These are phyloP conservation scores for Helichrysum umbraculigerum DNA, from an alignment of 129 eudicot species.

Conservation along the genomic window DNA sequence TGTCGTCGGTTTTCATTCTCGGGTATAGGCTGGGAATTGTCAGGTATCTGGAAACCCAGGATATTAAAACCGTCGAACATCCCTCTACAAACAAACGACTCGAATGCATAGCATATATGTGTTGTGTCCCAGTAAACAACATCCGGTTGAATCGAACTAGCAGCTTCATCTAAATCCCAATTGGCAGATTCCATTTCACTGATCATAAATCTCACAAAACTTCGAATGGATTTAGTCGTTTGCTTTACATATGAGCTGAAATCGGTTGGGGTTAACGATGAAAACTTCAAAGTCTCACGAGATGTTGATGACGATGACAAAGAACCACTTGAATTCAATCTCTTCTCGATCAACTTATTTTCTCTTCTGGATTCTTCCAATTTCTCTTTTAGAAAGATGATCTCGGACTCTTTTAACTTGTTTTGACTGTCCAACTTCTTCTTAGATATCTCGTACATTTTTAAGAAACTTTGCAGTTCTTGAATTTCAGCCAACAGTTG, in stretches of 20 bases:
- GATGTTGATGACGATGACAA: slow-evolving; percentile 27
- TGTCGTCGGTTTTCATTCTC: slow-evolving; percentile 9
- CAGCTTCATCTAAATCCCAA: slow-evolving; percentile 86
- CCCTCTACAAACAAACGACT: slow-evolving; percentile 70
- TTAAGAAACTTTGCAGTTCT: slow-evolving; percentile 63
- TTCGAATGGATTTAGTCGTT: slow-evolving; percentile 55
- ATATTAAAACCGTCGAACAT: slow-evolving; percentile 72
- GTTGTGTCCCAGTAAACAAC: slow-evolving; percentile 56
- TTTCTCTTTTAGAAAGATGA: slow-evolving; percentile 71
- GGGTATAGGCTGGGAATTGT: slow-evolving; percentile 16
- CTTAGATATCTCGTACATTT: slow-evolving; percentile 53
- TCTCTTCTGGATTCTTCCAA: slow-evolving; percentile 61
- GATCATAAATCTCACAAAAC: slow-evolving; percentile 58
- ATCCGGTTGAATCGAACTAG: slow-evolving; percentile 59
- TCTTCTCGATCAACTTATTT: slow-evolving; percentile 60
- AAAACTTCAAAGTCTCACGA: slow-evolving; percentile 40
- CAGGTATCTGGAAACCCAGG: slow-evolving; percentile 44
- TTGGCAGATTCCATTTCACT: slow-evolving; percentile 75
- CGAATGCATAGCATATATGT: slow-evolving; percentile 73
- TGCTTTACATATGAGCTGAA: slow-evolving; percentile 53
- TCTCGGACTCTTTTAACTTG: slow-evolving; percentile 80
- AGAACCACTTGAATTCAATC: slow-evolving; percentile 72
- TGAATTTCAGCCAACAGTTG: slow-evolving; percentile 57
- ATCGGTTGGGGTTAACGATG: slow-evolving; percentile 48
- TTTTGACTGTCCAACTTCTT: slow-evolving; percentile 67